phyloP scores from a whole-genome alignment of 2,329 filamentous ascomycete genomes.

The Epicoccum sorghinum region DNA sequence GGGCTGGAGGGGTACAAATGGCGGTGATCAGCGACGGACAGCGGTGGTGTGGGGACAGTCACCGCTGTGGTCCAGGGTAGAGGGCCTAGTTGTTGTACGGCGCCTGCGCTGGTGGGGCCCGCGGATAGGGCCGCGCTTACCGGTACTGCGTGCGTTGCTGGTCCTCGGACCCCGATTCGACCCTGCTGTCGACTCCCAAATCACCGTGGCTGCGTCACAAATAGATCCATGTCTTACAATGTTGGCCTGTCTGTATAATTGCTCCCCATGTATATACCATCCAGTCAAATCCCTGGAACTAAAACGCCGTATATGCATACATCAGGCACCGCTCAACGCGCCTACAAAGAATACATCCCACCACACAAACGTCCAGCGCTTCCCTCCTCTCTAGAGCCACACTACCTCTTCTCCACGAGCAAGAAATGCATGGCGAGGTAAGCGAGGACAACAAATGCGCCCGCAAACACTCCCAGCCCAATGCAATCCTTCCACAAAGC shows the following conservation, averaged over 20 bases:
- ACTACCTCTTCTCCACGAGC: constrained; percentile 82
- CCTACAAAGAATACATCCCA: too few relatives aligned
- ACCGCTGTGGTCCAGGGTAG: background rate
- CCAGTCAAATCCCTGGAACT: background rate
- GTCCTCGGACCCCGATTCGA: background rate
- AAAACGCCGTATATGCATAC: constrained; percentile 10
- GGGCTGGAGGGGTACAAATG: constrained; percentile 4
- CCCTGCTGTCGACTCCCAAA: background rate
- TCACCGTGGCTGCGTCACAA: background rate
- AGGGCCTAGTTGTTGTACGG: background rate
- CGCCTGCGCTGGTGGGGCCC: too few relatives aligned
- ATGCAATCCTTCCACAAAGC: constrained; percentile 85
- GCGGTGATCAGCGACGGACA: constrained; percentile 11
- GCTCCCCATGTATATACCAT: background rate
- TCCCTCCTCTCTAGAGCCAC: background rate
- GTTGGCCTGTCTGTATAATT: background rate
- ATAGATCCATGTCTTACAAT: too few relatives aligned
- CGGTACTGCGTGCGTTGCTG: background rate
- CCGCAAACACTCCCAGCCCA: constrained; percentile 81
- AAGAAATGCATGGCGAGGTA: constrained; percentile 93
- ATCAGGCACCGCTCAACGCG: background rate
- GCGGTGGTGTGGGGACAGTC: constrained; percentile 8
- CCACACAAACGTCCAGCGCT: constrained; percentile 5
- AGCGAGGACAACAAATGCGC: constrained; percentile 82
- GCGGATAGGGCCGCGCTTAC: background rate